Evolutionary conservation across 2,329 filamentous ascomycete species (phyloP).

Genomic region (Xylaria polymorpha): DNA sequence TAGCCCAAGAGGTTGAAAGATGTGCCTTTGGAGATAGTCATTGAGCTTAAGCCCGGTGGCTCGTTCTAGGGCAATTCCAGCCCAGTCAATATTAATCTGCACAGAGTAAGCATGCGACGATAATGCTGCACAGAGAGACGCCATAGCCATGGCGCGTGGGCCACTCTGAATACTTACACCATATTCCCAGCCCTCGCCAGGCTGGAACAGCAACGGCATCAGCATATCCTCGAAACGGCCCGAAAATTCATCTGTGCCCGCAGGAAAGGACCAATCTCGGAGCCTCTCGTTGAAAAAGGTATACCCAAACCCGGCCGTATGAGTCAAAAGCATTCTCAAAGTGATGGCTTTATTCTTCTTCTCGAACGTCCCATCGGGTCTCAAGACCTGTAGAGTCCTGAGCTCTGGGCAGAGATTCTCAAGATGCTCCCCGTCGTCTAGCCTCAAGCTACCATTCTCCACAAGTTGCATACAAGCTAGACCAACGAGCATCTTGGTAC

Average conservation of each 20-base stretch:
- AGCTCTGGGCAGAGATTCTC: constrained; percentile 64
- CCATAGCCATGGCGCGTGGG: not conserved
- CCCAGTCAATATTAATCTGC: constrained; percentile 66
- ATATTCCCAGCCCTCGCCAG: constrained; percentile 71
- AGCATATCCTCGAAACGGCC: constrained; percentile 63
- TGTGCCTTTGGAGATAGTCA: constrained; percentile 60
- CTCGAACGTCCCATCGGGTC: constrained; percentile 52
- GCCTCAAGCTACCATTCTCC: constrained; percentile 59
- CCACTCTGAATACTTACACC: constrained; percentile 55
- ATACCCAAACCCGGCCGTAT: constrained; percentile 69
- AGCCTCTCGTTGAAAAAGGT: constrained; percentile 64
- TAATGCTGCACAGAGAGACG: not conserved
- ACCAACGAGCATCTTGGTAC: constrained; percentile 66
- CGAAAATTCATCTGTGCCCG: constrained; percentile 68
- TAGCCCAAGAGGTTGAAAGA: constrained; percentile 61
- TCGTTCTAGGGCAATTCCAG: constrained; percentile 61
- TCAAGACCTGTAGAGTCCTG: constrained; percentile 50
- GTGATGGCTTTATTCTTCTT: constrained; percentile 64
- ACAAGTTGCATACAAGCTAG: constrained; percentile 69
- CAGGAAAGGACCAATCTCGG: constrained; percentile 59
- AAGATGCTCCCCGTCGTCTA: constrained; percentile 61
- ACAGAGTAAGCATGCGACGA: constrained; percentile 9
- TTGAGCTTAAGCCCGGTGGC: constrained; percentile 58
- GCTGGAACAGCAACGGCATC: constrained; percentile 70
- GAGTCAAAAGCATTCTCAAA: constrained; percentile 67